Percentiles rank a stretch among this genome's conserved stretches.
These are phyloP conservation scores for Colletotrichum sublineola DNA, from an alignment of 2,329 filamentous ascomycete species.

Conservation along the genomic window DNA sequence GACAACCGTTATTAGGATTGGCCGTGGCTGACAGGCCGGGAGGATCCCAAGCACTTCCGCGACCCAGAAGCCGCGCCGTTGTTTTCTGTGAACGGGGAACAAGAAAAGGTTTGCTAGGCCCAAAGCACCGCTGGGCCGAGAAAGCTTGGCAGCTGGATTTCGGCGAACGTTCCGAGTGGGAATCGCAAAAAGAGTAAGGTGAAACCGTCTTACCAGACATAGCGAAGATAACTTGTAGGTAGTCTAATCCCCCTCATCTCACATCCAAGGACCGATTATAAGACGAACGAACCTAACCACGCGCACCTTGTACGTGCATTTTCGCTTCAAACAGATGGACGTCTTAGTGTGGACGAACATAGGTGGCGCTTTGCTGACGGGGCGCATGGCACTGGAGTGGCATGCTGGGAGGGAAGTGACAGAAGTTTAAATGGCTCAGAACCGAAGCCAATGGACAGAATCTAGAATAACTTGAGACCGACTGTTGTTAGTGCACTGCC, in stretches of 20 bases:
- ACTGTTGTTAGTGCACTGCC: not conserved
- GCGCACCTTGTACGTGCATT: not conserved
- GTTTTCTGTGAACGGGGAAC: slow-evolving; percentile 23
- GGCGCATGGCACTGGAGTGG: slow-evolving; percentile 1
- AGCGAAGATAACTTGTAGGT: not conserved
- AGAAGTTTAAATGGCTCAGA: slow-evolving; percentile 23
- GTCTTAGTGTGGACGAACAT: not conserved
- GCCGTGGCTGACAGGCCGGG: slow-evolving; percentile 10
- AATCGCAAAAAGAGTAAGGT: slow-evolving; percentile 18
- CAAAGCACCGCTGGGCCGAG: slow-evolving; percentile 12
- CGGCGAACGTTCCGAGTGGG: slow-evolving; percentile 36
- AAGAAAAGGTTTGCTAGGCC: slow-evolving; percentile 9
- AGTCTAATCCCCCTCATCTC: not conserved
- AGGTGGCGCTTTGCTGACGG: slow-evolving; percentile 2
- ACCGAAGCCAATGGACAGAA: slow-evolving; percentile 18
- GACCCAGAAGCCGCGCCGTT: slow-evolving; percentile 13
- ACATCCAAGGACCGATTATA: slow-evolving; percentile 1
- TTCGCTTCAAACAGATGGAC: not conserved
- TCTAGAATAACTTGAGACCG: slow-evolving; percentile 30
- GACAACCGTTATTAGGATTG: not conserved
- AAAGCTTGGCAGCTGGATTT: slow-evolving; percentile 35
- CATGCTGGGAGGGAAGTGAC: slow-evolving; percentile 24
- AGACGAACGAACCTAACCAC: slow-evolving; percentile 11
- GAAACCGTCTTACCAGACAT: slow-evolving; percentile 25
- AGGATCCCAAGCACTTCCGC: slow-evolving; percentile 15